These are phyloP conservation scores for Phaeomoniella chlamydospora DNA, from an alignment of 2,329 filamentous ascomycete genomes.

Conservation along the genomic window DNA sequence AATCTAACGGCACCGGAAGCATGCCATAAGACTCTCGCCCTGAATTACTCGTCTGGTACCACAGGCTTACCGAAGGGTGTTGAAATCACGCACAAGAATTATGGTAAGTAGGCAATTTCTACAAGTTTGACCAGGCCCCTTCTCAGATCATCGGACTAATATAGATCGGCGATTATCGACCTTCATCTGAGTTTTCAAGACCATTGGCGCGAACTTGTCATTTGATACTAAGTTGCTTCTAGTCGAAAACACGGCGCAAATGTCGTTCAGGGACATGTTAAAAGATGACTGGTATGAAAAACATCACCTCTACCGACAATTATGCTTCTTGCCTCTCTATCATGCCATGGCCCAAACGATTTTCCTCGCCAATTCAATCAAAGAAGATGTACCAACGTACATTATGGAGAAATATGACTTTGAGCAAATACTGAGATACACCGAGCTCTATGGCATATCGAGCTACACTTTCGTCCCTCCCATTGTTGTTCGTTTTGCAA, in stretches of 20 bases:
- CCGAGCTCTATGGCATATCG: slow-evolving; percentile 56
- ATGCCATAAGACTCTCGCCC: slow-evolving; percentile 41
- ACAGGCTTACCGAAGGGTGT: slow-evolving; percentile 78
- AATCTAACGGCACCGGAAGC: slow-evolving; percentile 27
- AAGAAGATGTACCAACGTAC: slow-evolving; percentile 52
- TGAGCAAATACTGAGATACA: slow-evolving; percentile 50
- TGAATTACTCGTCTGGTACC: slow-evolving; percentile 64
- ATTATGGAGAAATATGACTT: slow-evolving; percentile 71
- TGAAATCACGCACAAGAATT: slow-evolving; percentile 63
- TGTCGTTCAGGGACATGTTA: slow-evolving; percentile 31
- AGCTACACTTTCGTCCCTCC: slow-evolving; percentile 56
- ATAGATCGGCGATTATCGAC: no score
- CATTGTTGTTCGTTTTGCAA: slow-evolving; percentile 58
- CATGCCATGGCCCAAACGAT: slow-evolving; percentile 61
- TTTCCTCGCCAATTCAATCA: slow-evolving; percentile 46
- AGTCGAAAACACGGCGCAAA: slow-evolving; percentile 25
- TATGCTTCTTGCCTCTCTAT: slow-evolving; percentile 66
- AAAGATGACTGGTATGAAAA: slow-evolving; percentile 34
- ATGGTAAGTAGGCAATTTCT: slow-evolving; percentile 44
- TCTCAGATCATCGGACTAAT: no score
- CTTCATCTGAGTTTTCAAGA: no score
- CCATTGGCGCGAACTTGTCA: no score
- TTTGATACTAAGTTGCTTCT: no score
- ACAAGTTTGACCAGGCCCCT: no score
- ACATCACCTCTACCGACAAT: slow-evolving; percentile 24